Conservation (phyloP, 2,329 filamentous ascomycete species). For the Remersonia thermophila region DNA sequence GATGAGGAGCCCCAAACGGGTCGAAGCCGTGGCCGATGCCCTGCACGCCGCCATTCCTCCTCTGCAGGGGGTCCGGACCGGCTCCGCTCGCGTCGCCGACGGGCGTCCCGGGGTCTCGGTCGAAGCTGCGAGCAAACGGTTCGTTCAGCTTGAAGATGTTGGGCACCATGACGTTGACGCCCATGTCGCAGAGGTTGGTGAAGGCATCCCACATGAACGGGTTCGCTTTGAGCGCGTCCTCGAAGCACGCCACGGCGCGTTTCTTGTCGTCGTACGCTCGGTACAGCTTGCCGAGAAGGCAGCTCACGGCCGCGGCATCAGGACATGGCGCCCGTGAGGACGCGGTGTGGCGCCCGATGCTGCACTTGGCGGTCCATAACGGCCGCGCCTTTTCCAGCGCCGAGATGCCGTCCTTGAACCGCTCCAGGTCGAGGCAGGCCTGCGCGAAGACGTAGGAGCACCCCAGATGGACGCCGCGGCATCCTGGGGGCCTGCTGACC, state of each 20-base stretch:
- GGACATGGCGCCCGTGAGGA: slow-evolving; percentile 61
- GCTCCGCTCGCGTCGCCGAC: slow-evolving; percentile 28
- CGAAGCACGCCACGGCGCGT: slow-evolving; percentile 75
- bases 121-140: slow-evolving; percentile 35
- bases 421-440: slow-evolving; percentile 67
- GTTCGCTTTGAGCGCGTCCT: slow-evolving; percentile 78
- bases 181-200: slow-evolving; percentile 74
- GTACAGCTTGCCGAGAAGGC: slow-evolving; percentile 78
- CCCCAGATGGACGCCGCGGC: slow-evolving; percentile 63
- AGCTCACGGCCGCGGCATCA: slow-evolving; percentile 73
- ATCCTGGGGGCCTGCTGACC: slow-evolving; percentile 57
- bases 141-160: slow-evolving; percentile 76
- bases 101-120: slow-evolving; percentile 24
- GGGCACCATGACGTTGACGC: slow-evolving; percentile 63
- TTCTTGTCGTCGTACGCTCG: slow-evolving; percentile 70
- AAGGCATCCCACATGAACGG: slow-evolving; percentile 99
- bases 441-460: slow-evolving; percentile 90
- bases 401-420: slow-evolving; percentile 66
- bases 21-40: slow-evolving; percentile 30
- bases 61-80: slow-evolving; percentile 28
- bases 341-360: slow-evolving; percentile 73
- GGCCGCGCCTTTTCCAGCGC: slow-evolving; percentile 71
- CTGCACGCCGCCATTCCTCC: slow-evolving; percentile 29
- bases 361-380: slow-evolving; percentile 64
- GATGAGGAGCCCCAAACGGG: slow-evolving; percentile 37